Evolutionary conservation across 352 stramenopile species (phyloP), one percentile per base, ranked within the genome.

Genomic region (Pythium pyrilobum): DNA sequence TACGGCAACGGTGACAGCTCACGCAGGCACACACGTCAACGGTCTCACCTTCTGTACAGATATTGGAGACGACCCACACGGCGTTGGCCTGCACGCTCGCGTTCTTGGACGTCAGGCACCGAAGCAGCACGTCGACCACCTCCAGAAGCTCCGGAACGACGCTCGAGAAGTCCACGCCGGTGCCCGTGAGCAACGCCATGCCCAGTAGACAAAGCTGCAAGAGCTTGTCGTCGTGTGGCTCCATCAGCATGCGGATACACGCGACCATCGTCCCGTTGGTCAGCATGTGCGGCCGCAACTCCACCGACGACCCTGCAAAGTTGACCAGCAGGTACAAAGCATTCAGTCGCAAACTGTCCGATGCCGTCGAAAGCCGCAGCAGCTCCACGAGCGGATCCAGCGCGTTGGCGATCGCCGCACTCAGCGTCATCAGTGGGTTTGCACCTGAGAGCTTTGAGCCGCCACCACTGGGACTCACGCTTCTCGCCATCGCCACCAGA

Each of bases 51-150:
- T 87, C 70, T 10, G 43, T 62, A 0, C 70, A 86, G 18, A 89
- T 74, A 37, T 92, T 92, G 12, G 78, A 88, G 18, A 92, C 64
- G 2, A 92, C 72, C 81, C 81, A 89, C 3, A 89, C 81, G 15
- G 74, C 71, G 43, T 88, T 87, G 21, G 81, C 76, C 48, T 89
- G 77, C 8, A 89, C 70, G 31, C 68, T 74, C 5, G 62, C 40
- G 31, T 73, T 85, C 50, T 69, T 79, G 25, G 77, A 81, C 27
- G 46, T 65, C 38, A 92, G 43, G 11, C 87, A 60, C 1, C 31
- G 32, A 2, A 92, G 47, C 20, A 92, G 34, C 5, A 59, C 62
- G 23, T 74, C 65, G 10, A 89, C 37, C 21, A 64, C 60, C 11
- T 49, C 37, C 1, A 67, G 54, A 15, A 92, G 49, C 16, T 80